Evolutionary conservation across 345 rosid genomes (phyloP).

Genomic region (Hevea brasiliensis): DNA sequence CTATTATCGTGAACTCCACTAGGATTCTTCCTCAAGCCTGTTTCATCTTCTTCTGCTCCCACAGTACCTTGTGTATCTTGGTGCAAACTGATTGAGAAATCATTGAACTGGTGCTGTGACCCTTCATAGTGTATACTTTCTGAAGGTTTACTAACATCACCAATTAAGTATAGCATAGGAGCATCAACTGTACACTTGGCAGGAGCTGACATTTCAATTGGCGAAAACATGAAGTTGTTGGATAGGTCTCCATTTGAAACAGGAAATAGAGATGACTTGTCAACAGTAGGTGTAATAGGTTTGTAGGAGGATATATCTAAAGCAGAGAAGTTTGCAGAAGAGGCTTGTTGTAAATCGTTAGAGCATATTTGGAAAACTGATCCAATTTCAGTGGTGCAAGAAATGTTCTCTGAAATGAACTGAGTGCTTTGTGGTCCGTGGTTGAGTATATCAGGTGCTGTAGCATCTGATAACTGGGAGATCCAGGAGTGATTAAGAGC

Average conservation of each 20-base stretch:
- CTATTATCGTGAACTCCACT: slow-evolving; percentile 12
- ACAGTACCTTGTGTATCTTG: slow-evolving; percentile 37
- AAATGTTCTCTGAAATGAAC: slow-evolving; percentile 46
- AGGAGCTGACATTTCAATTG: slow-evolving; percentile 32
- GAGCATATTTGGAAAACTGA: slow-evolving; percentile 38
- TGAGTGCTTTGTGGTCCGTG: slow-evolving; percentile 30
- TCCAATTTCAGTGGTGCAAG: slow-evolving; percentile 49
- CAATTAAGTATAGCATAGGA: slow-evolving; percentile 27
- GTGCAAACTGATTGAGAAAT: slow-evolving; percentile 41
- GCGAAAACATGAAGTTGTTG: slow-evolving; percentile 41
- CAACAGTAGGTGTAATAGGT: slow-evolving; percentile 21
- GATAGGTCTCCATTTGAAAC: slow-evolving; percentile 33
- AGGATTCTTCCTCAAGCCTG: slow-evolving; percentile 28
- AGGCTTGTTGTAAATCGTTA: slow-evolving; percentile 32
- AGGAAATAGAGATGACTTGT: slow-evolving; percentile 29
- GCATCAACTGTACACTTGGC: slow-evolving; percentile 22
- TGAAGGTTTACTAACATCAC: slow-evolving; percentile 21
- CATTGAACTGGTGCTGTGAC: slow-evolving; percentile 29
- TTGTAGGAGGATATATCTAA: slow-evolving; percentile 33
- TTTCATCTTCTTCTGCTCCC: slow-evolving; percentile 28
- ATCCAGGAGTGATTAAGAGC: slow-evolving; percentile 60
- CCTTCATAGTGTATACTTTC: slow-evolving; percentile 34
- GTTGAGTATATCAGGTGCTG: slow-evolving; percentile 30
- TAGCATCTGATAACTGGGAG: slow-evolving; percentile 34
- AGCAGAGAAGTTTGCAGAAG: slow-evolving; percentile 32